Evolutionary conservation across 441 rosid genomes (phyloP).

Genomic region (Gossypium davidsonii): DNA sequence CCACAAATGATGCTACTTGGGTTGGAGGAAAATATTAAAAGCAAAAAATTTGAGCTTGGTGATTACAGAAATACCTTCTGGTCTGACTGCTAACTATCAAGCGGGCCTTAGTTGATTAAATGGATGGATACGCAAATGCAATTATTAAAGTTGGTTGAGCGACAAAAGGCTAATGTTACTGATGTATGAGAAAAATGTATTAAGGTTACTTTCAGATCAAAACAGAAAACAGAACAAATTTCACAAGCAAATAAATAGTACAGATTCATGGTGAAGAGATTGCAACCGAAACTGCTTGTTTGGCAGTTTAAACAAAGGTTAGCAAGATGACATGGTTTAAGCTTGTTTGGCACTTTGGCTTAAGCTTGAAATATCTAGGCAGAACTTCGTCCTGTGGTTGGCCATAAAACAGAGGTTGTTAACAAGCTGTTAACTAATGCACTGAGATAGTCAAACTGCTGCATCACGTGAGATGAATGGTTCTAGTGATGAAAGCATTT

Average conservation of each 20-base stretch:
- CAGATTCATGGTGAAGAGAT: neutral
- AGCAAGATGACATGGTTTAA: neutral
- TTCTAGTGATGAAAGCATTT: neutral
- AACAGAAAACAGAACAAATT: neutral
- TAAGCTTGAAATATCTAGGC: neutral
- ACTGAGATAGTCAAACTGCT: neutral
- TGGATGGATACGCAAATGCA: neutral
- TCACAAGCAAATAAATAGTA: neutral
- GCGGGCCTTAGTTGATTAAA: neutral
- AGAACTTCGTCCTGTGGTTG: neutral
- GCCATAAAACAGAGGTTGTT: neutral
- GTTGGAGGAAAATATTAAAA: neutral
- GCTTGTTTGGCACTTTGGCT: neutral
- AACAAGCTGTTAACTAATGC: neutral
- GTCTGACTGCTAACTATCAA: neutral
- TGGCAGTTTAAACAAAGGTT: neutral
- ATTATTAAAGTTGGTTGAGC: neutral
- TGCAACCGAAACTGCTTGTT: neutral
- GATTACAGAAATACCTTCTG: neutral
- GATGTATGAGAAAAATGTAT: neutral
- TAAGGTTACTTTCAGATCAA: neutral
- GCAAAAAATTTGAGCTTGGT: neutral
- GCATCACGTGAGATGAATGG: neutral
- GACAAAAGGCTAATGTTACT: neutral
- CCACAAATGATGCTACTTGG: neutral